Percentiles rank a stretch among this genome's conserved stretches.
Conservation (phyloP, 306 rosid species). For the Cucurbita pepo region DNA sequence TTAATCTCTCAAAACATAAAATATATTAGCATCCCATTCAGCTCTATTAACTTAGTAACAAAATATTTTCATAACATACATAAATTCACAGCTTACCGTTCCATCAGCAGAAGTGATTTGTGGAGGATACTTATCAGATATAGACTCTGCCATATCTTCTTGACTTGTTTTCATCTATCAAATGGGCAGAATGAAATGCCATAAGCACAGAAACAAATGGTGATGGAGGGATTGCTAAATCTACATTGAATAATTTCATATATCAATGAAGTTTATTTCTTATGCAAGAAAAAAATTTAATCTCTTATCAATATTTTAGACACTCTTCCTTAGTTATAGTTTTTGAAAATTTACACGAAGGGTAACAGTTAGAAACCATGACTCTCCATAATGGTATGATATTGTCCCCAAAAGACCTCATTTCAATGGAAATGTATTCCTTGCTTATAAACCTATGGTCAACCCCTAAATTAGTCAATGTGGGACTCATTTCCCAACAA, state of each 20-base stretch:
- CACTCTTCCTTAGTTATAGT: background rate
- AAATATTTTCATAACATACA: background rate
- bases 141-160: slow-evolving; percentile 17
- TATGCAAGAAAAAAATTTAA: background rate
- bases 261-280: no score
- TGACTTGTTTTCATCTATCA: slow-evolving; percentile 37
- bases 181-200: background rate
- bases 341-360: background rate
- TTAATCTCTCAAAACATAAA: slow-evolving; percentile 10
- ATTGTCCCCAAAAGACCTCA: no score
- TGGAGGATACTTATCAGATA: slow-evolving; percentile 20
- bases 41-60: background rate
- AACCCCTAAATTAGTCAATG: no score
- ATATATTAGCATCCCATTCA: background rate
- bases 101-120: slow-evolving; percentile 23
- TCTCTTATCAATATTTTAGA: background rate
- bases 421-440: no score
- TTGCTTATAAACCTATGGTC: no score
- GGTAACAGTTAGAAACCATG: background rate
- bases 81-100: slow-evolving; percentile 29
- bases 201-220: background rate
- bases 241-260: background rate
- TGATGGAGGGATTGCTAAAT: background rate
- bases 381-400: no score
- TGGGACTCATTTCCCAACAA: no score